These are phyloP conservation scores for Rhodosporidiobolus odoratus DNA, from an alignment of 768 basidiomycete species.

Conservation along the genomic window DNA sequence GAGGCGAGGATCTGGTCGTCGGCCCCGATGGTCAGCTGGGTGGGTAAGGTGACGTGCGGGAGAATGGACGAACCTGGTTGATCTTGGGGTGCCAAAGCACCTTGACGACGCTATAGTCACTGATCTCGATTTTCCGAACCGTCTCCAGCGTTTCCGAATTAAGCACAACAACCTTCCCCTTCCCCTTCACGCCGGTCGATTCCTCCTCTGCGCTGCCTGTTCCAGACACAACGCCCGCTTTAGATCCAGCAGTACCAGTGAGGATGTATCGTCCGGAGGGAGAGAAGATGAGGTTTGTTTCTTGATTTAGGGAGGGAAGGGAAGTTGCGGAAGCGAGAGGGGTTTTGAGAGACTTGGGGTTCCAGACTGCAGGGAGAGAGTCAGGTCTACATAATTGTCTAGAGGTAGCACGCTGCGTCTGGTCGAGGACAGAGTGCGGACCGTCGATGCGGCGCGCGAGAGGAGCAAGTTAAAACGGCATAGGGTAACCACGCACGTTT, in stretches of 20 bases:
- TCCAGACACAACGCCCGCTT: conserved; percentile 52
- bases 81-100: conserved; percentile 95
- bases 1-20: conserved; percentile 74
- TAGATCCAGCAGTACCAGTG: conserved; percentile 56
- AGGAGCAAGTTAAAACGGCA: not conserved
- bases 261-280: conserved; percentile 86
- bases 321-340: conserved; percentile 65
- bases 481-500: conserved; percentile 60
- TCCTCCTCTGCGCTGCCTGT: conserved; percentile 55
- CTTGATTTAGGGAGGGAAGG: conserved; percentile 74
- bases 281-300: conserved; percentile 90
- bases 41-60: not conserved
- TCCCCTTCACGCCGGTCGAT: conserved; percentile 24
- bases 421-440: not conserved
- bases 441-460: no score
- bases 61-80: conserved; percentile 69
- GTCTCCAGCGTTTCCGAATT: conserved; percentile 46
- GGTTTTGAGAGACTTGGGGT: conserved; percentile 81
- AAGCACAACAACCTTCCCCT: conserved; percentile 36
- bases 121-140: conserved; percentile 19
- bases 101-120: conserved; percentile 59
- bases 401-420: not conserved
- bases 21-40: no score
- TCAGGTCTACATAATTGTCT: not conserved
- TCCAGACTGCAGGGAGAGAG: conserved; percentile 71